A percentile compares a stretch with the other conserved stretches of the same genome.
These are phyloP conservation scores for Oldenlandia corymbosa DNA, from an alignment of 257 asterid species.

Conservation along the genomic window DNA sequence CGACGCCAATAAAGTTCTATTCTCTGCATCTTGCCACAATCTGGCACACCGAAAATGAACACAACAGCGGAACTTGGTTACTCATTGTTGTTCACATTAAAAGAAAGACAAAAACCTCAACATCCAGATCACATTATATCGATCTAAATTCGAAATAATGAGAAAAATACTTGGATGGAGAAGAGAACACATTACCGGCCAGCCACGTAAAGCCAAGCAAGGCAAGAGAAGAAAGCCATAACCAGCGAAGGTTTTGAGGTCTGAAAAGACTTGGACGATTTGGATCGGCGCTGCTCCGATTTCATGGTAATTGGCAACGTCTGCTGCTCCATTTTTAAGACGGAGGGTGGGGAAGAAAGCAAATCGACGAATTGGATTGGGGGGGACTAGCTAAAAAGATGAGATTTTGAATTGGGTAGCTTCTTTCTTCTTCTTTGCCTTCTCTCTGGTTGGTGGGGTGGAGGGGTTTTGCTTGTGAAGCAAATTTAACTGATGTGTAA, in stretches of 20 bases:
- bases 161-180: too few relatives aligned
- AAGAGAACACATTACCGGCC: constrained; percentile 66
- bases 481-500: background rate
- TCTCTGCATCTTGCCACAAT: constrained; percentile 93
- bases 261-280: constrained; percentile 50
- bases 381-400: too few relatives aligned
- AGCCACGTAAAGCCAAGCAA: constrained; percentile 89
- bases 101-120: background rate
- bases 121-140: background rate
- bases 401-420: too few relatives aligned
- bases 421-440: too few relatives aligned
- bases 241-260: constrained; percentile 61
- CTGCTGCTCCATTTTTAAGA: too few relatives aligned
- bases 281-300: constrained; percentile 70
- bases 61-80: too few relatives aligned
- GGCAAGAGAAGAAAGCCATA: constrained; percentile 64
- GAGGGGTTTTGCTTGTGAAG: background rate
- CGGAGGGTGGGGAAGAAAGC: too few relatives aligned
- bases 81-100: background rate
- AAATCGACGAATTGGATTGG: too few relatives aligned
- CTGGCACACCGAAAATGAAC: constrained; percentile 32
- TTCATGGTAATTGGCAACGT: constrained; percentile 56
- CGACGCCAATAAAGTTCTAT: constrained; percentile 46
- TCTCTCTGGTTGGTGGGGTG: too few relatives aligned
- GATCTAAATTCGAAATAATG: background rate